A percentile compares a stretch with the other conserved stretches of the same genome.
Evolutionary conservation across 345 rosid genomes (phyloP).

Genomic region (Eutrema yunnanense): DNA sequence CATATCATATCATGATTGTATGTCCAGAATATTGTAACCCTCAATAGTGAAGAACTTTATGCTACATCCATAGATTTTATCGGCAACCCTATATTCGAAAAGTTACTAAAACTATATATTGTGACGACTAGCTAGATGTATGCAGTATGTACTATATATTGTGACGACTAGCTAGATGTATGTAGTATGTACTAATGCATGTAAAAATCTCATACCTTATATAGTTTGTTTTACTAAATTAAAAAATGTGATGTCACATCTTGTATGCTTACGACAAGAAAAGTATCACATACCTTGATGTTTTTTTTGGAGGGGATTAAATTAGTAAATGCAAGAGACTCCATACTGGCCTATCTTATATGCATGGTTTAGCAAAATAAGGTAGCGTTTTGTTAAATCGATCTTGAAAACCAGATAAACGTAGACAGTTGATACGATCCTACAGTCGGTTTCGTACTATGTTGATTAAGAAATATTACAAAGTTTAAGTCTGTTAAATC

Average conservation of each 20-base stretch:
- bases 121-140: background rate
- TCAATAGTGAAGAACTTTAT: background rate
- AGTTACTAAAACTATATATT: background rate
- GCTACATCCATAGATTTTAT: background rate
- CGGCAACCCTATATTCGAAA: background rate
- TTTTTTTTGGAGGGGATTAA: background rate
- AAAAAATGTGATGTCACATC: background rate
- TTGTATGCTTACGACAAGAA: background rate
- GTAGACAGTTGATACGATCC: background rate
- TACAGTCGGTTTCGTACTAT: background rate
- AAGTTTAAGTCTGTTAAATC: too few relatives aligned
- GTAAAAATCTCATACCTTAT: background rate
- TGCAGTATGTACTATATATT: background rate
- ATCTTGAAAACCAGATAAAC: background rate
- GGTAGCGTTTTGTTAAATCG: background rate
- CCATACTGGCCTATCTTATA: background rate
- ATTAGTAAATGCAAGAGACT: background rate
- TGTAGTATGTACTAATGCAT: background rate
- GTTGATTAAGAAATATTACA: background rate
- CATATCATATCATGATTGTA: background rate
- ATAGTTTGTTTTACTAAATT: background rate
- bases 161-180: background rate
- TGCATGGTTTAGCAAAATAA: background rate
- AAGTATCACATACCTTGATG: constrained; percentile 23
- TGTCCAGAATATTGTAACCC: background rate